These are phyloP conservation scores for Kwoniella newhampshirensis DNA, from an alignment of 768 basidiomycete species.

Conservation along the genomic window DNA sequence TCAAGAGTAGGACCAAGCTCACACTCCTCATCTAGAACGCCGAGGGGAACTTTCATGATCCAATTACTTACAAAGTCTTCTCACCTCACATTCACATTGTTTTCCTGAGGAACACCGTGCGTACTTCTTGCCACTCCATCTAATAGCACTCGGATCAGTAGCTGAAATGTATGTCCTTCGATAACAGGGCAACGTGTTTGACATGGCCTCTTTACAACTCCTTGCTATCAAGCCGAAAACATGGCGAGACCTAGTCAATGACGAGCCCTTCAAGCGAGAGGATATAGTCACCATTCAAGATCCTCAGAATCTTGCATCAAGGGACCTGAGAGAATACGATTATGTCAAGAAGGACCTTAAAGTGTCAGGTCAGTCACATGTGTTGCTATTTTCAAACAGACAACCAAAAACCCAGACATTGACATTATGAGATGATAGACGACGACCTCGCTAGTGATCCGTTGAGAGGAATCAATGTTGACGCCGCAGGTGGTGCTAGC, in stretches of 20 bases:
- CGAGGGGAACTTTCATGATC: constrained; percentile 86
- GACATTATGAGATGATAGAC: constrained; percentile 21
- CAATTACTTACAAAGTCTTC: constrained; percentile 97
- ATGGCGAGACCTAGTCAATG: constrained; percentile 79
- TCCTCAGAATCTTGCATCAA: constrained; percentile 53
- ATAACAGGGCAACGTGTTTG: constrained; percentile 51
- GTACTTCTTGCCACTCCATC: background rate
- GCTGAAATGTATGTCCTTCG: background rate
- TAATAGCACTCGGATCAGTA: background rate
- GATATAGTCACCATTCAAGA: constrained; percentile 90
- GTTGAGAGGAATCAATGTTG: constrained; percentile 55
- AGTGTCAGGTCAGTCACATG: constrained; percentile 39
- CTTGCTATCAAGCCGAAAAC: constrained; percentile 53
- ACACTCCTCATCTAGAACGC: constrained; percentile 67
- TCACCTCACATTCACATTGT: constrained; percentile 95
- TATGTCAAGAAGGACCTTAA: constrained; percentile 55
- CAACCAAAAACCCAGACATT: constrained; percentile 4
- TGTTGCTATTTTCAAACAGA: background rate
- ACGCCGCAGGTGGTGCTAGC: constrained; percentile 53
- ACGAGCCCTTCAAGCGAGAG: constrained; percentile 77
- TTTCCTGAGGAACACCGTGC: constrained; percentile 73
- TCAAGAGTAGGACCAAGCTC: constrained; percentile 3
- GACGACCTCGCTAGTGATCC: constrained; percentile 46
- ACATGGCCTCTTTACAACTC: constrained; percentile 51
- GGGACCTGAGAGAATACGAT: constrained; percentile 56